A percentile compares a stretch with the other conserved stretches of the same genome.
Evolutionary conservation across 2,329 filamentous ascomycete species (phyloP).

Genomic region (Plectosphaerella cucumerina): DNA sequence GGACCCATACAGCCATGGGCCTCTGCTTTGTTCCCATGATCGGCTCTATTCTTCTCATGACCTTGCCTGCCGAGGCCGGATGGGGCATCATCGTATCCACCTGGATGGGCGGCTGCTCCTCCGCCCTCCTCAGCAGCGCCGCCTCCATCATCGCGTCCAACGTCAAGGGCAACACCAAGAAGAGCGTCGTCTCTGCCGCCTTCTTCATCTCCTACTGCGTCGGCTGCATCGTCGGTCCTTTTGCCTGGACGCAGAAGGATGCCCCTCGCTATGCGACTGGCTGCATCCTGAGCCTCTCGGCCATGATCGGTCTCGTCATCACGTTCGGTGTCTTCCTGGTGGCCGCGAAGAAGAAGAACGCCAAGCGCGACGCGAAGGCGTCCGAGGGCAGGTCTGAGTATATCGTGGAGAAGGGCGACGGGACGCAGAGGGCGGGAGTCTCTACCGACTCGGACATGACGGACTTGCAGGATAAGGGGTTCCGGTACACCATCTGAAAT

Average conservation of each 20-base stretch:
- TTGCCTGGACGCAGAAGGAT: constrained; percentile 16
- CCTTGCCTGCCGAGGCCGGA: constrained; percentile 9
- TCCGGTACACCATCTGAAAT: constrained; percentile 17
- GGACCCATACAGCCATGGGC: constrained; percentile 17
- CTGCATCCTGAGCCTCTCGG: constrained; percentile 13
- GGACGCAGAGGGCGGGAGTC: constrained; percentile 3
- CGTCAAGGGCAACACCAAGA: constrained; percentile 25
- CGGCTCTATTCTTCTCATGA: constrained; percentile 10
- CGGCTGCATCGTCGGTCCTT: constrained; percentile 18
- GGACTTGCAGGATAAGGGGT: constrained; percentile 17
- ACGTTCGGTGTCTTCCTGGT: constrained; percentile 2
- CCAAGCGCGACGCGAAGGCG: background rate
- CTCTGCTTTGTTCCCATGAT: constrained; percentile 7
- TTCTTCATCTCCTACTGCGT: constrained; percentile 22
- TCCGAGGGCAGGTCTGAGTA: constrained; percentile 3
- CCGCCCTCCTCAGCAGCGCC: constrained; percentile 12
- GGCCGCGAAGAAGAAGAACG: constrained; percentile 2
- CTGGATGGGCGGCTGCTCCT: constrained; percentile 17
- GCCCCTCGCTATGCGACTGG: constrained; percentile 17
- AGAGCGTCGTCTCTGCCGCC: constrained; percentile 14
- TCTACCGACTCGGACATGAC: constrained; percentile 16
- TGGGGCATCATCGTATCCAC: constrained; percentile 20
- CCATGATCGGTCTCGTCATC: constrained; percentile 12
- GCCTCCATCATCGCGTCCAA: constrained; percentile 20
- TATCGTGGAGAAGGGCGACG: background rate